phyloP scores from a whole-genome alignment of 2,329 filamentous ascomycete genomes.

The Hypocrella siamensis region DNA sequence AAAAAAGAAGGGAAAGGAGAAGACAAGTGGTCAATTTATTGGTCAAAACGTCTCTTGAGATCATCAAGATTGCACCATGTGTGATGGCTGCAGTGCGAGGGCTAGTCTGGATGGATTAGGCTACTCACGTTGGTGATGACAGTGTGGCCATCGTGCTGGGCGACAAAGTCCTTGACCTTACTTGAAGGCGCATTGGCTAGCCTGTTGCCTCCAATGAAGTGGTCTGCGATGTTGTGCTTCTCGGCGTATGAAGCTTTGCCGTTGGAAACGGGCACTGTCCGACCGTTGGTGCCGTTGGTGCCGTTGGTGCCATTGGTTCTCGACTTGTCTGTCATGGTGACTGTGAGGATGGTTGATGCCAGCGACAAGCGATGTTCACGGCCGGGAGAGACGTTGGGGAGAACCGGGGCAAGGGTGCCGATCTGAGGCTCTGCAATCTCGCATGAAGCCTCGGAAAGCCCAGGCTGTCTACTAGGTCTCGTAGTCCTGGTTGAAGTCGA shows the following conservation, averaged over 20 bases:
- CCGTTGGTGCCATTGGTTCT: constrained; percentile 28
- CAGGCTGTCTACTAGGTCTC: too few relatives aligned
- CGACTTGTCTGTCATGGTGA: constrained; percentile 28
- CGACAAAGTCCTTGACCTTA: constrained; percentile 92
- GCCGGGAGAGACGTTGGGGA: not conserved
- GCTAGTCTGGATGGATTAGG: too few relatives aligned
- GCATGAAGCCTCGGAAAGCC: too few relatives aligned
- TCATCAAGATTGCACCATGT: not conserved
- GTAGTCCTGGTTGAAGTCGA: too few relatives aligned
- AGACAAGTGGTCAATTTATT: not conserved
- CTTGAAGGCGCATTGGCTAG: constrained; percentile 67
- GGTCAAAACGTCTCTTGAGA: too few relatives aligned
- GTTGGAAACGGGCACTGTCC: constrained; percentile 36
- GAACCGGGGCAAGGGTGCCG: not conserved
- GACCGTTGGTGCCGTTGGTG: constrained; percentile 28
- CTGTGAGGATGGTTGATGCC: constrained; percentile 1
- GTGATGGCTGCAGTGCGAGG: not conserved
- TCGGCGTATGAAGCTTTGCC: constrained; percentile 56
- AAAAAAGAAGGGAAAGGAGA: not conserved
- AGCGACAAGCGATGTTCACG: not conserved
- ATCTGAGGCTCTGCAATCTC: too few relatives aligned
- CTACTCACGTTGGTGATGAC: constrained; percentile 87
- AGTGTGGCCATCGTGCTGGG: constrained; percentile 79
- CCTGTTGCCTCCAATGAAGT: constrained; percentile 94
- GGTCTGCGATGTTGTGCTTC: constrained; percentile 68